phyloP scores from a whole-genome alignment of 1,139 yeast species.

The Hansenula anomala region DNA sequence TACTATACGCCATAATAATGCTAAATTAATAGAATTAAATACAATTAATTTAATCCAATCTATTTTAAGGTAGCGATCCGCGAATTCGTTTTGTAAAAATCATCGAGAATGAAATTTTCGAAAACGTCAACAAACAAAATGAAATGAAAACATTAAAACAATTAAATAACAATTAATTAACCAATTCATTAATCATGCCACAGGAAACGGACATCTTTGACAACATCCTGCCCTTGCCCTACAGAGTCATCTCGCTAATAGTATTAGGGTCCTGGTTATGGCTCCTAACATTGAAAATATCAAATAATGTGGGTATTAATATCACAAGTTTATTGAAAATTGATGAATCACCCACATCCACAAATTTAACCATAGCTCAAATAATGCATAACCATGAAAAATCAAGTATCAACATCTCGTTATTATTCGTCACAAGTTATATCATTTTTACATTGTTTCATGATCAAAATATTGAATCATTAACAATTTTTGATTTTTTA shows the following conservation, averaged over 20 bases:
- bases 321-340: conserved; percentile 33
- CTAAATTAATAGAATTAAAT: no score
- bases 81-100: not conserved
- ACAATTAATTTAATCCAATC: no score
- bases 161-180: no score
- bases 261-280: conserved; percentile 28
- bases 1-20: no score
- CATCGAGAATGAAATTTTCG: not conserved
- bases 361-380: not conserved
- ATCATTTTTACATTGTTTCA: conserved; percentile 13
- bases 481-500: conserved; percentile 20
- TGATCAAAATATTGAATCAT: conserved; percentile 6
- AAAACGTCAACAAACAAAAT: not conserved
- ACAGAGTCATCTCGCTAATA: conserved; percentile 12
- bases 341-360: conserved; percentile 8
- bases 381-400: conserved; percentile 18
- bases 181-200: not conserved
- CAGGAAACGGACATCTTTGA: conserved; percentile 9
- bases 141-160: not conserved
- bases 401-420: conserved; percentile 23
- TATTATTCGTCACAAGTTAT: conserved; percentile 25
- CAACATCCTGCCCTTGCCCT: conserved; percentile 17
- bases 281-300: conserved; percentile 36
- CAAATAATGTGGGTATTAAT: conserved; percentile 35
- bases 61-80: no score